Evolutionary conservation across 768 basidiomycete species (phyloP).

Genomic region (Russula earlei): DNA sequence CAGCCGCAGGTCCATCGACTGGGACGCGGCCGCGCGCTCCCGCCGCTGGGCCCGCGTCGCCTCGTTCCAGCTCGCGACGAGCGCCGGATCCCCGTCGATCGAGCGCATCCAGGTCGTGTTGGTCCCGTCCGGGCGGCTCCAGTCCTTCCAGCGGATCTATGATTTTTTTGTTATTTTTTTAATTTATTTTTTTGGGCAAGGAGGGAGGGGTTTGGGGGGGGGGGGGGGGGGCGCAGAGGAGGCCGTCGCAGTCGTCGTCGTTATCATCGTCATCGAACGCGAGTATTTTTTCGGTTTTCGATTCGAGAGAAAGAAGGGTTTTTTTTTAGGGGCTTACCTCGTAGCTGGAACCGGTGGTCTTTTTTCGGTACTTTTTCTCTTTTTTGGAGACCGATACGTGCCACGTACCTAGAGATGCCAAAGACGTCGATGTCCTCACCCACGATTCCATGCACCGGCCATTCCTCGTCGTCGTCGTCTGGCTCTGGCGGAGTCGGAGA

Average conservation of each 20-base stretch:
- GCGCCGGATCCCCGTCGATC: background rate
- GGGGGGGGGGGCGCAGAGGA: no score
- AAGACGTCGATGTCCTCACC: constrained; percentile 20
- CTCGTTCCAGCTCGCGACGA: constrained; percentile 8
- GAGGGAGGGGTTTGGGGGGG: no score
- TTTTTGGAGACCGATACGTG: no score
- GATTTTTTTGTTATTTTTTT: no score
- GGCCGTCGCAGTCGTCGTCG: no score
- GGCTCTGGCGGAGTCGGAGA: constrained; percentile 13
- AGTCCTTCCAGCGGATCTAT: constrained; percentile 18
- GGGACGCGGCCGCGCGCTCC: constrained; percentile 1
- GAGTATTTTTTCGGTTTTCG: no score
- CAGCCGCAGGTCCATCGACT: background rate
- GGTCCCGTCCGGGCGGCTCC: constrained; percentile 17
- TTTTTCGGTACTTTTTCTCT: no score
- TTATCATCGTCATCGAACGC: background rate
- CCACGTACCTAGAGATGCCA: constrained; percentile 8
- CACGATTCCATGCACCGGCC: constrained; percentile 19
- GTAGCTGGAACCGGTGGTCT: no score
- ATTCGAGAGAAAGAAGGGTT: background rate
- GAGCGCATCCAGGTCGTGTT: constrained; percentile 19
- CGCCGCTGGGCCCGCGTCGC: constrained; percentile 1
- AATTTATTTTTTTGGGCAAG: no score
- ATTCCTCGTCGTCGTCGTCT: constrained; percentile 15
- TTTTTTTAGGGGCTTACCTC: constrained; percentile 15